These are phyloP conservation scores for Lodderomyces parapsilosis DNA, from an alignment of 1,139 yeast species.

Conservation along the genomic window DNA sequence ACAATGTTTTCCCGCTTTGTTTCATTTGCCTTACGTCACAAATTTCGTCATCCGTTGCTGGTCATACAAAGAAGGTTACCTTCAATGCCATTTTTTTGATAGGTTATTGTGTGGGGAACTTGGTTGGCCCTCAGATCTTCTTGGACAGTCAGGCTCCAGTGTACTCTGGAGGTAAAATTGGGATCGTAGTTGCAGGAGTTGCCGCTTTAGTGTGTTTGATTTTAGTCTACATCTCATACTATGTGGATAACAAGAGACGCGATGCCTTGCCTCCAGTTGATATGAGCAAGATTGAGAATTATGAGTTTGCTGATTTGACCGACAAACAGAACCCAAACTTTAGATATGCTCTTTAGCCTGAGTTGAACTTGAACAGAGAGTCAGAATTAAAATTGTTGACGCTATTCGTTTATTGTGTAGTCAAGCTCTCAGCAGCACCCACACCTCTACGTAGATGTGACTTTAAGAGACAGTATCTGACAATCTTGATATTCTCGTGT, in stretches of 20 bases:
- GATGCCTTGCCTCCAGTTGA: constrained; percentile 18
- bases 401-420: too few species aligned
- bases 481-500: too few species aligned
- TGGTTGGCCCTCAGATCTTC: constrained; percentile 72
- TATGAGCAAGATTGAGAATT: constrained; percentile 37
- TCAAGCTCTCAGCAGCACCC: too few species aligned
- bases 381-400: too few species aligned
- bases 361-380: too few species aligned
- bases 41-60: constrained; percentile 62
- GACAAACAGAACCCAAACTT: constrained; percentile 61
- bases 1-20: constrained; percentile 33
- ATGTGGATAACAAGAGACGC: constrained; percentile 25
- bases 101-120: constrained; percentile 66
- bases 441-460: too few species aligned
- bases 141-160: constrained; percentile 51
- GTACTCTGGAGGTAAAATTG: constrained; percentile 45
- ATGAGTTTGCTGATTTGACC: constrained; percentile 62
- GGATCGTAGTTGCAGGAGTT: constrained; percentile 32
- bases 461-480: too few species aligned
- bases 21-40: constrained; percentile 48
- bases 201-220: constrained; percentile 22
- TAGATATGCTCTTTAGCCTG: constrained; percentile 16
- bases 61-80: constrained; percentile 65
- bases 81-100: constrained; percentile 59
- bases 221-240: constrained; percentile 29